phyloP scores from a whole-genome alignment of 768 basidiomycete species.

The Mycena sanguinolenta region DNA sequence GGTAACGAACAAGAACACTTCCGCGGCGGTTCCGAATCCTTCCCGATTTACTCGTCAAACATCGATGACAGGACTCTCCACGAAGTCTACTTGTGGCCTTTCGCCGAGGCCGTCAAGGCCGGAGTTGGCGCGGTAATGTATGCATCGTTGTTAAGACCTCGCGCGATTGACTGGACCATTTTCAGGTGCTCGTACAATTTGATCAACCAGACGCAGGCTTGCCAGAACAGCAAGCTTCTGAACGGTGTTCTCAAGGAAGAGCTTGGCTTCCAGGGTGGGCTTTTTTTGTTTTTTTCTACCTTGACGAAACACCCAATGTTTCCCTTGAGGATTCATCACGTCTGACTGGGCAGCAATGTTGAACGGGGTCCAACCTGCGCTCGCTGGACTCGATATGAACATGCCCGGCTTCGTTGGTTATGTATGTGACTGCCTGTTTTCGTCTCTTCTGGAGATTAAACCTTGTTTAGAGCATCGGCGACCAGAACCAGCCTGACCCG shows the following conservation, averaged over 20 bases:
- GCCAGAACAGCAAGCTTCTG: constrained; percentile 57
- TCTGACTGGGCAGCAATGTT: constrained; percentile 64
- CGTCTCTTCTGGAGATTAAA: background rate
- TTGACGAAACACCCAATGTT: background rate
- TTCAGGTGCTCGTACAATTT: constrained; percentile 46
- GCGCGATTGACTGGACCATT: too few species aligned
- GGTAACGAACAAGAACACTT: constrained; percentile 43
- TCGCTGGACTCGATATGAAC: constrained; percentile 40
- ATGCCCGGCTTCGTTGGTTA: constrained; percentile 53
- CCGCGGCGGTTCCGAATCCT: constrained; percentile 34
- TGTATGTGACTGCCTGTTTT: constrained; percentile 2
- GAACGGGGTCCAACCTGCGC: constrained; percentile 35
- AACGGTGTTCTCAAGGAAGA: constrained; percentile 63
- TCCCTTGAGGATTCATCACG: constrained; percentile 35
- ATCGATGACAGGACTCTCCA: constrained; percentile 58
- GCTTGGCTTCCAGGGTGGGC: constrained; percentile 59
- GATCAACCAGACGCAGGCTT: constrained; percentile 61
- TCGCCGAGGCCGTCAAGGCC: constrained; percentile 46
- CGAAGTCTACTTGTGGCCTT: constrained; percentile 46
- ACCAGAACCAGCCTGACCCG: constrained; percentile 32
- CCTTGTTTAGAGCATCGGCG: constrained; percentile 21
- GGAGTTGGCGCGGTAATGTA: constrained; percentile 51
- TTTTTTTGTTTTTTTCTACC: too few species aligned
- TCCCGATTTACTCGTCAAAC: constrained; percentile 46
- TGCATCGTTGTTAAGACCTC: too few species aligned